These are phyloP conservation scores for Pichia heedii DNA, from an alignment of 805 yeast genomes.

Conservation along the genomic window DNA sequence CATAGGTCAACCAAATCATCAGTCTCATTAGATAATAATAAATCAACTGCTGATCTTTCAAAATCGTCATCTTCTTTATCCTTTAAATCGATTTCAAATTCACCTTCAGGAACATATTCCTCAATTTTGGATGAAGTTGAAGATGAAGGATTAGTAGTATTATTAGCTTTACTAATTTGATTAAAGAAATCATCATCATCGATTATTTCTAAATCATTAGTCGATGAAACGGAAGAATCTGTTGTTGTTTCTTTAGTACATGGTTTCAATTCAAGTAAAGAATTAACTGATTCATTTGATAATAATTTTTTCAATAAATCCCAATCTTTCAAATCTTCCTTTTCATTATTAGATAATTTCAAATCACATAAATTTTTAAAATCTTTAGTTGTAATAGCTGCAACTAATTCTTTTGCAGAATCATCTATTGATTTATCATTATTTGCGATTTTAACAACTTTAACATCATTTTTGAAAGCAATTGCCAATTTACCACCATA, in stretches of 20 bases:
- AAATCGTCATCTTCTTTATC: conserved; percentile 21
- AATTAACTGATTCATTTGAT: conserved; percentile 16
- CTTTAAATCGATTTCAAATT: conserved; percentile 32
- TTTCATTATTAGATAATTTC: conserved; percentile 36
- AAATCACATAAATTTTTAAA: conserved; percentile 46
- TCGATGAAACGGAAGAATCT: conserved; percentile 13
- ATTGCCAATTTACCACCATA: conserved; percentile 85
- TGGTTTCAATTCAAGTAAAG: not conserved
- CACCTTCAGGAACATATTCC: conserved; percentile 42
- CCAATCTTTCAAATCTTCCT: conserved; percentile 46
- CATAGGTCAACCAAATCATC: conserved; percentile 61
- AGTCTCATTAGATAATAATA: conserved; percentile 53
- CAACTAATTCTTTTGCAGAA: conserved; percentile 35
- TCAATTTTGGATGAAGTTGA: conserved; percentile 4
- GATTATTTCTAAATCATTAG: conserved; percentile 7
- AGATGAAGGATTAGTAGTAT: not conserved
- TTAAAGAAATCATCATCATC: conserved; percentile 35
- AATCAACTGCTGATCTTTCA: conserved; percentile 39
- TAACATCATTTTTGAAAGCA: conserved; percentile 26
- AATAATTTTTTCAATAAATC: conserved; percentile 44
- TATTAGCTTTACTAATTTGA: conserved; percentile 19
- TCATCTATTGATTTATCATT: conserved; percentile 25
- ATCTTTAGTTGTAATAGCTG: conserved; percentile 50
- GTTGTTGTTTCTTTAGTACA: conserved; percentile 5
- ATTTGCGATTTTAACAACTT: conserved; percentile 26